phyloP scores from a whole-genome alignment of 257 asterid species.

The Pogostemon cablin region DNA sequence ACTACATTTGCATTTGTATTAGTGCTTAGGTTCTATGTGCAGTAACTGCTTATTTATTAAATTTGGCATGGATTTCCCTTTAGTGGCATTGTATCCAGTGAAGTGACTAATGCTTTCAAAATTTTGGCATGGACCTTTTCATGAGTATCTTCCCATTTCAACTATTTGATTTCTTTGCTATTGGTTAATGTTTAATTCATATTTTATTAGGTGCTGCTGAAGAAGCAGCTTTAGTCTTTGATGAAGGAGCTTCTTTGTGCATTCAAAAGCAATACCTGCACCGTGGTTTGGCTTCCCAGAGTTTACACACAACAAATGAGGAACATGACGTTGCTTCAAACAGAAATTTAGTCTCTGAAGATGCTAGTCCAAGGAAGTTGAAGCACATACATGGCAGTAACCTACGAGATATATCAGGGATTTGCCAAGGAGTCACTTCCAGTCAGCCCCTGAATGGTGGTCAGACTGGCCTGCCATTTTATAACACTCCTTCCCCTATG shows the following conservation, averaged over 20 bases:
- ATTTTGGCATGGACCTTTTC: constrained; percentile 5
- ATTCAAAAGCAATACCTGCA: constrained; percentile 66
- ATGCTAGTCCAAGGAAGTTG: constrained; percentile 70
- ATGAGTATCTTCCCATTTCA: background rate
- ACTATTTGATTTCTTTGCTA: constrained; percentile 19
- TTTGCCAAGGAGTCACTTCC: constrained; percentile 57
- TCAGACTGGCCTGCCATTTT: constrained; percentile 60
- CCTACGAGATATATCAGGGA: constrained; percentile 72
- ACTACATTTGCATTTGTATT: constrained; percentile 6
- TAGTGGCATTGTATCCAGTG: too few relatives aligned
- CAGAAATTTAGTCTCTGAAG: constrained; percentile 57
- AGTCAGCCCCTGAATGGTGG: constrained; percentile 60
- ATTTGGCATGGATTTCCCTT: too few relatives aligned
- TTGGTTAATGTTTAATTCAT: constrained; percentile 24
- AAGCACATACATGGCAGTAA: constrained; percentile 57
- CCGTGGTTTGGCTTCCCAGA: constrained; percentile 55
- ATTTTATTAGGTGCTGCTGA: constrained; percentile 83
- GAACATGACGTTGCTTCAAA: constrained; percentile 50
- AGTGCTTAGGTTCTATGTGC: background rate
- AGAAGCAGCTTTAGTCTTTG: constrained; percentile 82
- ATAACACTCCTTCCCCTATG: constrained; percentile 91
- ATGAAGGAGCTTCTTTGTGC: constrained; percentile 76
- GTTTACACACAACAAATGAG: constrained; percentile 51
- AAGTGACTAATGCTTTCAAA: too few relatives aligned
- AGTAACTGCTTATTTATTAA: constrained; percentile 7